Evolutionary conservation across 495 filamentous ascomycete genomes (phyloP), one percentile per base, ranked within the genome.

Genomic region (Hyaloscypha variabilis): DNA sequence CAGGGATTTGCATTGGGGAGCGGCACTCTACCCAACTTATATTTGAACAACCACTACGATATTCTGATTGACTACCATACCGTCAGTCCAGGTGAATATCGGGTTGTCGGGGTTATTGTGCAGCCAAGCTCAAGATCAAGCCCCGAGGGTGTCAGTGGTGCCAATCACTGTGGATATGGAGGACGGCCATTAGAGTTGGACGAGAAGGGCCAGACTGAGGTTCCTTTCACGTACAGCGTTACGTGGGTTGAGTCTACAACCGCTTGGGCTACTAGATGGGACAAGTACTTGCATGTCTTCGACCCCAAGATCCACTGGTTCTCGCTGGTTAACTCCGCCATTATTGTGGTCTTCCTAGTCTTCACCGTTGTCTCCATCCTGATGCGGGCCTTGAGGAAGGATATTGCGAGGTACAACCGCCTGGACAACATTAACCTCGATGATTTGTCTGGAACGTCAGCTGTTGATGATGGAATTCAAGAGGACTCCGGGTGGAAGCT

Each of bases 401-500:
- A 99, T 74, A 97, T 99, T 73, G 91, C 91, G 26, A 85, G 96
- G 23, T 99, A 98, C 79, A 98, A 98, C 77, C 85, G 93, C 19
- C 82, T 99, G 14, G 95, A 99, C 69, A 83, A 88, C 71, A 87
- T 94, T 75, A 89, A 89, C 70, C 78, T 97, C 30, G 93, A 97
- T 46, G 93, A 96, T 76, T 78, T 97, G 8, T 87, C 89, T 42
- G 87, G 89, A 29, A 89, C 88, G 1, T 89, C 85, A 30, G 83
- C 81, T 29, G 86, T 85, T 10, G 94, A 99, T 65, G 95, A 98
- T 71, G 94, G 93, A 17, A 91, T 98, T 1, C 93, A 97, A 73
- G 95, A 99, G 74, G 95, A 99, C 76, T 97, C 93, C 6, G 95
- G 95, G 42, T 99, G 95, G 95, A 99, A 99, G 78, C 80, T 99